Evolutionary conservation across 768 basidiomycete species (phyloP).

Genomic region (Serpula lacrymans): DNA sequence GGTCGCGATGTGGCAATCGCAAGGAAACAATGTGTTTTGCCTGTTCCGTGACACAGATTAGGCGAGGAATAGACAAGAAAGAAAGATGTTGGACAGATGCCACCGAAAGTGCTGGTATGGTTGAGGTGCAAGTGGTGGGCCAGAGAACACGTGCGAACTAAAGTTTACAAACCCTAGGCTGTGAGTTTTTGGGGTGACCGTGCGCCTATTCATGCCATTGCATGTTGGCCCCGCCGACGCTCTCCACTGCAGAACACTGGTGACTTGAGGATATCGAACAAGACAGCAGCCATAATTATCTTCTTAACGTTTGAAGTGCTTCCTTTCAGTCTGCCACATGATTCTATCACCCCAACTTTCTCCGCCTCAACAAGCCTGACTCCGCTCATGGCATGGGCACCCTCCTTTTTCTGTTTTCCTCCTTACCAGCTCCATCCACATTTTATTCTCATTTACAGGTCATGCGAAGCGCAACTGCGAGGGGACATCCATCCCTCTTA

Average conservation of each 20-base stretch:
- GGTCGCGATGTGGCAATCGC: too few species aligned
- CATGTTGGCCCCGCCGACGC: slow-evolving; percentile 16
- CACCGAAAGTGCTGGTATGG: slow-evolving; percentile 21
- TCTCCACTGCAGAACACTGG: slow-evolving; percentile 10
- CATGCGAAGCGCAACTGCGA: too few species aligned
- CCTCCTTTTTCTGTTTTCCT: too few species aligned
- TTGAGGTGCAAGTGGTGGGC: slow-evolving; percentile 24
- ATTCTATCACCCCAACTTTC: slow-evolving; percentile 16
- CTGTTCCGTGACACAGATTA: too few species aligned
- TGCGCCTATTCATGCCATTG: slow-evolving; percentile 16
- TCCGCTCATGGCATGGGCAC: too few species aligned
- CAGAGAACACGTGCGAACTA: slow-evolving; percentile 30
- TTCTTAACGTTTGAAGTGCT: slow-evolving; percentile 10
- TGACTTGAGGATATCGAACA: background rate
- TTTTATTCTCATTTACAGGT: too few species aligned
- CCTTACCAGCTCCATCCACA: too few species aligned
- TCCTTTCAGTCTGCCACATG: slow-evolving; percentile 19
- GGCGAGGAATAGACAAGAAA: background rate
- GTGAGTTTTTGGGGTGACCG: slow-evolving; percentile 23
- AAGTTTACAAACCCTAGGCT: slow-evolving; percentile 25
- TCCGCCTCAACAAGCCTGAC: slow-evolving; percentile 31
- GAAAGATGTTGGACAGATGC: slow-evolving; percentile 8
- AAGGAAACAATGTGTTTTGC: too few species aligned
- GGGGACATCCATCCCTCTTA: too few species aligned
- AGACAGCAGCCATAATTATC: slow-evolving; percentile 24